Conservation (phyloP, 371 early-diverging fungal genomes). For the Mucor plumbeus region DNA sequence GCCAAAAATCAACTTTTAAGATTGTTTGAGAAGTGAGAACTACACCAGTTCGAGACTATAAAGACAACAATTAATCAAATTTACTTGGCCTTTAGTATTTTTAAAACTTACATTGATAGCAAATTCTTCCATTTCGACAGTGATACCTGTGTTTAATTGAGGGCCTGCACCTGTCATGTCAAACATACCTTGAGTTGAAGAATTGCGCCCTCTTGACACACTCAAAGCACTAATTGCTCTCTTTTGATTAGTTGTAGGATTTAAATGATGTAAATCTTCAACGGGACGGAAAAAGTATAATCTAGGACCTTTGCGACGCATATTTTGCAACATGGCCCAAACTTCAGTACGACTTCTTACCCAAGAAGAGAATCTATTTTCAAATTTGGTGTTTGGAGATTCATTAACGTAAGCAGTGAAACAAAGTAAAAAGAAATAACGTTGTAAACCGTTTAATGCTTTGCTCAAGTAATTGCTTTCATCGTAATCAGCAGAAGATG, state of each 20-base stretch:
- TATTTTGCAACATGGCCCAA: slow-evolving; percentile 62
- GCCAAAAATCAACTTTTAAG: slow-evolving; percentile 77
- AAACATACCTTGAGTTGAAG: slow-evolving; percentile 45
- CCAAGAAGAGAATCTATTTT: slow-evolving; percentile 60
- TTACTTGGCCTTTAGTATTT: too few species aligned
- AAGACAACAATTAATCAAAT: background rate
- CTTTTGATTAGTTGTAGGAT: background rate
- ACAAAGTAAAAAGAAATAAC: slow-evolving; percentile 70
- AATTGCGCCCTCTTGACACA: background rate
- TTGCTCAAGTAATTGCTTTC: slow-evolving; percentile 47
- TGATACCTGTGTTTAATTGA: slow-evolving; percentile 35
- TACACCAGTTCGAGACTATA: slow-evolving; percentile 63
- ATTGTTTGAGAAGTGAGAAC: slow-evolving; percentile 74
- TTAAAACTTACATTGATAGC: slow-evolving; percentile 57
- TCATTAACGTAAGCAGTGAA: slow-evolving; percentile 68
- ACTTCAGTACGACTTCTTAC: slow-evolving; percentile 62
- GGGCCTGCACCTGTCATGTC: slow-evolving; percentile 51
- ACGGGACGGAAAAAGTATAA: slow-evolving; percentile 70
- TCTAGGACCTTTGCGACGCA: slow-evolving; percentile 57
- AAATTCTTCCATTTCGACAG: slow-evolving; percentile 63
- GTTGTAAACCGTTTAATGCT: slow-evolving; percentile 66
- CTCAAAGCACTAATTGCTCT: slow-evolving; percentile 12
- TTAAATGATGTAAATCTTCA: slow-evolving; percentile 62
- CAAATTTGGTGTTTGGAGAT: slow-evolving; percentile 45
- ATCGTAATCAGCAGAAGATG: slow-evolving; percentile 33